phyloP scores from a whole-genome alignment of 2,329 filamentous ascomycete genomes.

The Botryotinia narcissicola region DNA sequence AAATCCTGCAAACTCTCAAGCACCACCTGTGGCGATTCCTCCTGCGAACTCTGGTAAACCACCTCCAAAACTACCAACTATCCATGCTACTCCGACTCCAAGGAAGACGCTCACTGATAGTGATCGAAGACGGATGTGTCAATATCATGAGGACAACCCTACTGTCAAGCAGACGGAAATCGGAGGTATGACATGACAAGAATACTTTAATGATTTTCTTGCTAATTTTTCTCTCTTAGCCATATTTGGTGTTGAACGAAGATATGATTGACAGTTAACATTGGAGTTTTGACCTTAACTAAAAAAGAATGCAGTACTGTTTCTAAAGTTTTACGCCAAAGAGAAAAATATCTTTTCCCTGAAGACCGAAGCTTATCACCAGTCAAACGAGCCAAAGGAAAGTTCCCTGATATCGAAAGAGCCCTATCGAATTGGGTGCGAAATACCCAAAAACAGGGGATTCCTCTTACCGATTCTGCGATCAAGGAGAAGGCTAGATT shows the following conservation, averaged over 20 bases:
- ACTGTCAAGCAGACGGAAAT: constrained; percentile 94
- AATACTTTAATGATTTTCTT: neutral
- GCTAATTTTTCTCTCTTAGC: constrained; percentile 45
- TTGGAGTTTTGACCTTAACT: neutral
- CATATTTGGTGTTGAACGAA: constrained; percentile 94
- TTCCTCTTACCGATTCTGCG: constrained; percentile 71
- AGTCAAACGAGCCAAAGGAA: constrained; percentile 78
- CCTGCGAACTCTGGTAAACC: constrained; percentile 46
- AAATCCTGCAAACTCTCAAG: constrained; percentile 61
- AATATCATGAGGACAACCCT: constrained; percentile 87
- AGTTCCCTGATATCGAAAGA: constrained; percentile 87
- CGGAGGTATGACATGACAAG: constrained; percentile 59
- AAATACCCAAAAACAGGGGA: constrained; percentile 75
- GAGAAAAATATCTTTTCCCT: constrained; percentile 86
- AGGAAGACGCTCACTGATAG: constrained; percentile 87
- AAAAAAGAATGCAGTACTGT: constrained; percentile 66
- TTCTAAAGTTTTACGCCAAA: constrained; percentile 93
- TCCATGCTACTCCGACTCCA: constrained; percentile 60
- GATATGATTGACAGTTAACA: constrained; percentile 54
- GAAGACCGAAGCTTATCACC: constrained; percentile 78
- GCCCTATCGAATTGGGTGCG: constrained; percentile 84
- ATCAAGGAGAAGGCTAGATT: constrained; percentile 81
- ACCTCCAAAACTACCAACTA: constrained; percentile 48
- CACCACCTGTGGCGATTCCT: constrained; percentile 55
- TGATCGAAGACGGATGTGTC: constrained; percentile 88